Conservation (phyloP, 2,329 filamentous ascomycete genomes). For the Pseudogymnoascus sp. region DNA sequence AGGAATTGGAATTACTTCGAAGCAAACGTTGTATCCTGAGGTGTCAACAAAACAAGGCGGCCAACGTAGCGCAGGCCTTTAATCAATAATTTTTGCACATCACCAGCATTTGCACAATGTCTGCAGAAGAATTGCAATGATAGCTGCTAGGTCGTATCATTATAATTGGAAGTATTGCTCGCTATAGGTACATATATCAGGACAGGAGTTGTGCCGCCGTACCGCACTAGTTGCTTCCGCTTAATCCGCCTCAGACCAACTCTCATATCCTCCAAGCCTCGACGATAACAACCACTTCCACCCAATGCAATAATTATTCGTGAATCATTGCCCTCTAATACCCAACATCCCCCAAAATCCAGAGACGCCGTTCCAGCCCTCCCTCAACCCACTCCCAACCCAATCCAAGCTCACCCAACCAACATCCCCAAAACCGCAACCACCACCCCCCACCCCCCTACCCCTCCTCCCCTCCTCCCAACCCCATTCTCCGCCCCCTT, state of each 20-base stretch:
- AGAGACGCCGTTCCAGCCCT: neutral
- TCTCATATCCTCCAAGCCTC: neutral
- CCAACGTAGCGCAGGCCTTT: too few relatives aligned
- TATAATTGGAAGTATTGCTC: neutral
- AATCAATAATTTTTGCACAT: too few relatives aligned
- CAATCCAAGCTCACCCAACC: neutral
- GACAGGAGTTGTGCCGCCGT: neutral
- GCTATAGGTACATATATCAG: neutral
- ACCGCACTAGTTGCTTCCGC: neutral
- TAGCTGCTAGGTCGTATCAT: neutral
- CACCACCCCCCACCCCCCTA: neutral
- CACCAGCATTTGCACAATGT: too few relatives aligned
- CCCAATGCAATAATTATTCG: neutral
- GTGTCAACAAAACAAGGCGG: too few relatives aligned
- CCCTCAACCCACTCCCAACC: neutral
- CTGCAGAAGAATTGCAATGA: too few relatives aligned
- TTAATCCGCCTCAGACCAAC: neutral
- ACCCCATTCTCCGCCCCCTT: constrained; percentile 14
- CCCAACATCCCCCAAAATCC: neutral
- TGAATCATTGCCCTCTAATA: neutral
- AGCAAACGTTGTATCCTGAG: too few relatives aligned
- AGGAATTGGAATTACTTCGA: too few relatives aligned
- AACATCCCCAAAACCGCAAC: neutral
- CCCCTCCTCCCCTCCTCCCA: neutral
- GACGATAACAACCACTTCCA: neutral